Percentiles rank a stretch among this genome's conserved stretches.
Evolutionary conservation across 805 yeast genomes (phyloP).

Genomic region (Yamadazyma kitorensis): DNA sequence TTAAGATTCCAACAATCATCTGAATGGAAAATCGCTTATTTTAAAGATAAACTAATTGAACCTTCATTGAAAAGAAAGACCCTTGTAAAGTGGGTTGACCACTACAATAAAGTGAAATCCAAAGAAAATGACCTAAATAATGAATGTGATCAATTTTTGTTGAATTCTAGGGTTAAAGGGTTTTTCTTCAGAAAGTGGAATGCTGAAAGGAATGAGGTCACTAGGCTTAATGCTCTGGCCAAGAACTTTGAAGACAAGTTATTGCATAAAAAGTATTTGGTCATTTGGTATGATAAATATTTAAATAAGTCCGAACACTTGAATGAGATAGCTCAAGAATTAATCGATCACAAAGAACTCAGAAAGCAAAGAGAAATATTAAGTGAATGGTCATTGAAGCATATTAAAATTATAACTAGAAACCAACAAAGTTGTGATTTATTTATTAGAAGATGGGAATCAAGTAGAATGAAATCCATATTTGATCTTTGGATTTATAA

Average conservation of each 20-base stretch:
- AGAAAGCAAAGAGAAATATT: slow-evolving; percentile 22
- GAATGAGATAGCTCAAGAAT: slow-evolving; percentile 29
- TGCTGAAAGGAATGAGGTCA: neutral
- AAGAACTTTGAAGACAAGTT: slow-evolving; percentile 16
- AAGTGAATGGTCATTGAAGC: slow-evolving; percentile 36
- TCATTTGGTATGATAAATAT: slow-evolving; percentile 35
- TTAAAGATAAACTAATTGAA: slow-evolving; percentile 14
- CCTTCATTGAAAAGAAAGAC: slow-evolving; percentile 12
- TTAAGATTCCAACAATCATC: slow-evolving; percentile 19
- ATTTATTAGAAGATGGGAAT: slow-evolving; percentile 32
- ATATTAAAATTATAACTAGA: slow-evolving; percentile 28
- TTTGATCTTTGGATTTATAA: slow-evolving; percentile 40
- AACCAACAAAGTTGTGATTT: slow-evolving; percentile 34
- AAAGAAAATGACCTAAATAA: neutral
- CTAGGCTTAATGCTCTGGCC: slow-evolving; percentile 12
- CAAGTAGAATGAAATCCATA: slow-evolving; percentile 22
- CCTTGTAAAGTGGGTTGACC: slow-evolving; percentile 21
- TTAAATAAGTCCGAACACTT: slow-evolving; percentile 21
- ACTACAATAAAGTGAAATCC: slow-evolving; percentile 8
- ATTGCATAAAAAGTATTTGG: slow-evolving; percentile 23
- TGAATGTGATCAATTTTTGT: slow-evolving; percentile 1
- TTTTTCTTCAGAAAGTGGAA: slow-evolving; percentile 15
- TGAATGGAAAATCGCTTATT: slow-evolving; percentile 15
- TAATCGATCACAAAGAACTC: slow-evolving; percentile 26
- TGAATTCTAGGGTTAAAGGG: slow-evolving; percentile 4